Conservation (phyloP, 2,329 filamentous ascomycete genomes). For the Fusarium sp. region DNA sequence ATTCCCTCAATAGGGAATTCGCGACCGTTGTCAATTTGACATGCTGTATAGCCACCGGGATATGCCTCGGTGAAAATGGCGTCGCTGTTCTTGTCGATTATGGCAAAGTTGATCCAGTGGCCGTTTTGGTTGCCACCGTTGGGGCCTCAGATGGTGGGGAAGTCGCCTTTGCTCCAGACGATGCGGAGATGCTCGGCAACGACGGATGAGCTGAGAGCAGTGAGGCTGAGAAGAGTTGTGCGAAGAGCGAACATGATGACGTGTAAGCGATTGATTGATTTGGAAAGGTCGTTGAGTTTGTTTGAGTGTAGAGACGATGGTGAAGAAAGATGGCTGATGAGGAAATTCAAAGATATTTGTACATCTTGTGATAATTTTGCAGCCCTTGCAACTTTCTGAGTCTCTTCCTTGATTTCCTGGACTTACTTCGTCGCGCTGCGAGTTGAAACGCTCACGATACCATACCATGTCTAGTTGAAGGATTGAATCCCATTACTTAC, state of each 20-base stretch:
- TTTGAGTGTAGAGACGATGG: no score
- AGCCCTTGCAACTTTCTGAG: no score
- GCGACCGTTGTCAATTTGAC: background rate
- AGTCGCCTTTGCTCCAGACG: background rate
- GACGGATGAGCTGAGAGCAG: background rate
- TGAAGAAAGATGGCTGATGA: no score
- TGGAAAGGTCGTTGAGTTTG: no score
- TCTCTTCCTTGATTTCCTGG: no score
- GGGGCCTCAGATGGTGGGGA: accelerated
- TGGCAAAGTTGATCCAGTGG: background rate
- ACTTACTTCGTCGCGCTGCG: no score
- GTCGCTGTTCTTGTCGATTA: background rate
- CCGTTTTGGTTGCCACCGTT: background rate
- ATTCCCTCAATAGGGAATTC: background rate
- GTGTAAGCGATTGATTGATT: no score
- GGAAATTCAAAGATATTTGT: no score
- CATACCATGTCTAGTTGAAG: no score
- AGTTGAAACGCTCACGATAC: no score
- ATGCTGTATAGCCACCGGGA: background rate
- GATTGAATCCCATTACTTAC: no score
- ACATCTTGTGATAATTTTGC: no score
- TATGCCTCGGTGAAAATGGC: background rate
- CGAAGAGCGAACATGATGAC: background rate
- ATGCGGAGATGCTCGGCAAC: background rate
- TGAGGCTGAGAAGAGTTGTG: background rate